Evolutionary conservation across 1,284 basidiomycete species (phyloP), one percentile per base, ranked within the genome.

Genomic region (Leccinum subrobustum): DNA sequence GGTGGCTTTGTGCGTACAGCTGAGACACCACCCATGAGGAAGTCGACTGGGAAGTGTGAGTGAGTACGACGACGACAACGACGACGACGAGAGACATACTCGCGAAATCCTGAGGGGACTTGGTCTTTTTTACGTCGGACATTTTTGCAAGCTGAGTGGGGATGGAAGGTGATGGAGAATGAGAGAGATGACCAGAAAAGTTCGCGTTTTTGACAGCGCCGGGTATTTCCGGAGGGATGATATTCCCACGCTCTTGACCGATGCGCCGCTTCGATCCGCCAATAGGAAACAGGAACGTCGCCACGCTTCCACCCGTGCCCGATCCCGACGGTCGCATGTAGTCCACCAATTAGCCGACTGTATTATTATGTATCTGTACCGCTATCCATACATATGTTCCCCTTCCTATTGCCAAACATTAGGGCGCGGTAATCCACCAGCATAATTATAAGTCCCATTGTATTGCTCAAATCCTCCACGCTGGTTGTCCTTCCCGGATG

Each of bases 11-110:
- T 59, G 82, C 90, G 57, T 76, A 93, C 91, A 73, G 92, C 92
- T 70, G 91, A 93, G 70, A 94, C 90, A 88, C 92, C 92, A 77
- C 92, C 92, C 92, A 94, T 94, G 79, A 93, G 76, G 86, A 94
- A 94, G 76, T 93, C 92, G 72, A 86, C 92, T 93, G 73, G 29
- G 62, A 2, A 25, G 14, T 1, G 20, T 27, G 42, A 6, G n/a
- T 68, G 42, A 69, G 64, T 1, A 2, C 5, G 16, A 20, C 4
- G 18, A 53, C 39, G 51, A 50, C 37, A 54, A 52, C 14, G 37
- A 47, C 23, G 55, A 57, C 12, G 37, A 47, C 11, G 37, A 47
- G 44, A 47, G 11, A 68, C 70, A 25, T 3, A 86, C 87, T 64
- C 65, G 87, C 84, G 79, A 93, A 93, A 14, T 93, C 91, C 83